A percentile compares a stretch with the other conserved stretches of the same genome.
These are phyloP conservation scores for Mycena sp. DNA, from an alignment of 1,284 basidiomycete genomes.

Conservation along the genomic window DNA sequence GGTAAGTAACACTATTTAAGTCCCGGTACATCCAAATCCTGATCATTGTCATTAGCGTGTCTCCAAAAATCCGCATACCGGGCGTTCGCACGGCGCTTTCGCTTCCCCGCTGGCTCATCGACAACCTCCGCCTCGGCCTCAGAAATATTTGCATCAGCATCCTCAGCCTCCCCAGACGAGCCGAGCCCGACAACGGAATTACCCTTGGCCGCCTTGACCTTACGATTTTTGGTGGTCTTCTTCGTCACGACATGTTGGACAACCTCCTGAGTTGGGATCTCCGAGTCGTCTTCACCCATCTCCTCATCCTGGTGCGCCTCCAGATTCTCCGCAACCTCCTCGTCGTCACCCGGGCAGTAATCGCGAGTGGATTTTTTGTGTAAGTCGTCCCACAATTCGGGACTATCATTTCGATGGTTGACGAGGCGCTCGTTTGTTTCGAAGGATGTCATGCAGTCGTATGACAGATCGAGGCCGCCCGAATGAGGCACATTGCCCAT, in stretches of 20 bases:
- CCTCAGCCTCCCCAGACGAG: background rate
- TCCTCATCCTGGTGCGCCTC: no score
- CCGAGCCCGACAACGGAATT: background rate
- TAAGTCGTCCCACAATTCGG: no score
- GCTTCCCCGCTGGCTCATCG: background rate
- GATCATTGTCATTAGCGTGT: constrained; percentile 4
- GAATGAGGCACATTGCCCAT: background rate
- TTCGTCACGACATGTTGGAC: background rate
- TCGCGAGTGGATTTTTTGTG: no score
- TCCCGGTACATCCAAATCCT: constrained; percentile 8
- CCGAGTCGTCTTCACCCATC: constrained; percentile 1
- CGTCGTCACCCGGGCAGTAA: no score
- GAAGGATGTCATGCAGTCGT: background rate
- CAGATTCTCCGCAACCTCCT: no score
- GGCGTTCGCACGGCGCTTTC: background rate
- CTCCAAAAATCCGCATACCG: constrained; percentile 3
- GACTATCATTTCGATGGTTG: background rate
- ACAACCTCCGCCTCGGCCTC: background rate
- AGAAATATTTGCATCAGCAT: background rate
- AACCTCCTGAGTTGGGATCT: background rate
- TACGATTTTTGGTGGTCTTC: background rate
- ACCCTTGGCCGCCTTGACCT: constrained; percentile 1
- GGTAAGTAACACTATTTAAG: no score
- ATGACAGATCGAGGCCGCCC: background rate
- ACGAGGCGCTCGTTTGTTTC: background rate